phyloP scores from a whole-genome alignment of 495 filamentous ascomycete species.

The Viridothelium virens region DNA sequence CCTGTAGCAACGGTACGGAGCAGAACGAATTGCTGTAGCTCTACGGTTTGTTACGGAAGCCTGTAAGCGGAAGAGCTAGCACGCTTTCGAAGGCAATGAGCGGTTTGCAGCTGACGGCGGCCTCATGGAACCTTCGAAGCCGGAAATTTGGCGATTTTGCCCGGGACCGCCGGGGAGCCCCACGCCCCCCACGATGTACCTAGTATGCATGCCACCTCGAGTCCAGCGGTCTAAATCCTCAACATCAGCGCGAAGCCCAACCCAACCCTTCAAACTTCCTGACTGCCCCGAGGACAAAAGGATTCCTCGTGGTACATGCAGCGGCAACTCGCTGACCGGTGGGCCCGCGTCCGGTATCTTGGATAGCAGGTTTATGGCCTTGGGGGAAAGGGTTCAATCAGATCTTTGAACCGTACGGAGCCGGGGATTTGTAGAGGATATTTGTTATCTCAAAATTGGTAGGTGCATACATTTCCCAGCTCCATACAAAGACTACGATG shows the following conservation, averaged over 20 bases:
- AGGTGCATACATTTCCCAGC: no score
- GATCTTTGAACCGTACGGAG: background rate
- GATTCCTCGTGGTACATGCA: slow-evolving; percentile 17
- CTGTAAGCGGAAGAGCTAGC: no score
- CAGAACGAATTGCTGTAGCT: no score
- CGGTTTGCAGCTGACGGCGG: no score
- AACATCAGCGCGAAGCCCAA: background rate
- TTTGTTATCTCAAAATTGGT: background rate
- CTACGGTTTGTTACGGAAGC: no score
- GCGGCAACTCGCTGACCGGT: slow-evolving; percentile 22
- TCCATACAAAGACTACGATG: no score
- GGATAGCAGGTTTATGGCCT: slow-evolving; percentile 18
- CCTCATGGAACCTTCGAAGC: no score
- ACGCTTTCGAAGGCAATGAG: no score
- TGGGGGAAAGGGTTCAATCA: slow-evolving; percentile 1
- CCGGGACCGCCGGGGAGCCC: no score
- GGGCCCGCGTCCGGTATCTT: slow-evolving; percentile 22
- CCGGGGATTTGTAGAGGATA: background rate
- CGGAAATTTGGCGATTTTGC: no score
- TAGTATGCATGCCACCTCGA: background rate
- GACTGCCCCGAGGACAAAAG: background rate
- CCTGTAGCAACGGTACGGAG: background rate
- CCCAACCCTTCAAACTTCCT: background rate
- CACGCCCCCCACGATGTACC: background rate
- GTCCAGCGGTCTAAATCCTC: background rate